A percentile compares a stretch with the other conserved stretches of the same genome.
These are phyloP conservation scores for Jaenimonas drosophilae DNA, from an alignment of 208 protist genomes.

Conservation along the genomic window DNA sequence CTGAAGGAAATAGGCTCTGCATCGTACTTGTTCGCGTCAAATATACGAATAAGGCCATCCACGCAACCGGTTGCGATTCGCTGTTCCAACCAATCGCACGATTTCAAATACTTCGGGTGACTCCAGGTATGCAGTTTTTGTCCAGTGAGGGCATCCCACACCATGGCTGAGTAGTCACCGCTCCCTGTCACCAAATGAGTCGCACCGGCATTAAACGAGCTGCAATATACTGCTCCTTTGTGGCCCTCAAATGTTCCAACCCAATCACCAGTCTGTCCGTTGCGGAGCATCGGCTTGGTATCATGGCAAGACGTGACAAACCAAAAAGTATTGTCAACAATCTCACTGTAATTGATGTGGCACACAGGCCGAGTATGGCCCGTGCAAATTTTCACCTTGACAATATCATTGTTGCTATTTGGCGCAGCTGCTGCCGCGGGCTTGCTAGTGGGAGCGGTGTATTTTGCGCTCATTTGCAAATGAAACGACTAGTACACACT, in stretches of 20 bases:
- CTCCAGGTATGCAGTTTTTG: conserved; percentile 82
- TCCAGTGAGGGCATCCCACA: conserved; percentile 90
- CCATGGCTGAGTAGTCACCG: conserved; percentile 90
- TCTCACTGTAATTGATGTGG: conserved; percentile 89
- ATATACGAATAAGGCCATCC: conserved; percentile 89
- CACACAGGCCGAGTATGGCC: conserved; percentile 86
- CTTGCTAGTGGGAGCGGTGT: conserved; percentile 50
- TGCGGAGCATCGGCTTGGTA: conserved; percentile 90
- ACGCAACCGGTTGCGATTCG: conserved; percentile 84
- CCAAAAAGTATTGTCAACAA: conserved; percentile 87
- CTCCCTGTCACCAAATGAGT: conserved; percentile 87
- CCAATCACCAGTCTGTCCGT: conserved; percentile 93
- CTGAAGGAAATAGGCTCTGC: conserved; percentile 63
- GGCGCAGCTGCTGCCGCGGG: conserved; percentile 11
- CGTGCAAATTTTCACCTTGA: conserved; percentile 88
- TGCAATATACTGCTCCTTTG: conserved; percentile 93
- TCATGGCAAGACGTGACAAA: conserved; percentile 89
- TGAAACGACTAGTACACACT: neutral
- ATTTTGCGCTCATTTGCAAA: conserved; percentile 39
- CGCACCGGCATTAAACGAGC: conserved; percentile 75
- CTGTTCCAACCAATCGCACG: conserved; percentile 85
- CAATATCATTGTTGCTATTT: conserved; percentile 22
- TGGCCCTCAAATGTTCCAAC: conserved; percentile 94
- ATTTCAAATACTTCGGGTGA: conserved; percentile 93
- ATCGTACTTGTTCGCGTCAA: conserved; percentile 78